A percentile compares a stretch with the other conserved stretches of the same genome.
Evolutionary conservation across 2,329 filamentous ascomycete species (phyloP).

Genomic region (Fusarium nisikadoi): DNA sequence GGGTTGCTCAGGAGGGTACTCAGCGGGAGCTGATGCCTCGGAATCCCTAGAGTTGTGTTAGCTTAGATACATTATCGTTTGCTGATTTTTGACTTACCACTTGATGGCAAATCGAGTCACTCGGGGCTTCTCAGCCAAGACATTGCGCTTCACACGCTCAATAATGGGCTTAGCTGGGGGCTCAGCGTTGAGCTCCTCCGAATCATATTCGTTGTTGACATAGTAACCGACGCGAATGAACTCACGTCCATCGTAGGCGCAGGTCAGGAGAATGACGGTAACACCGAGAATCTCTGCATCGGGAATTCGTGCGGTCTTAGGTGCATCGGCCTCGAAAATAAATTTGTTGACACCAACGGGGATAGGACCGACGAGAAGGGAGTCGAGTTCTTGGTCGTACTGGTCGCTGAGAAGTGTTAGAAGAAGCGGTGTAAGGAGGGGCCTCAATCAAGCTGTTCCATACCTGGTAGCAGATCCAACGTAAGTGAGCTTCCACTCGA

Average conservation of each 20-base stretch:
- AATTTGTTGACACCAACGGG: slow-evolving; percentile 99
- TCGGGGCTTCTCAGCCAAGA: slow-evolving; percentile 95
- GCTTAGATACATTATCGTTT: neutral
- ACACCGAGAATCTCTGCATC: slow-evolving; percentile 96
- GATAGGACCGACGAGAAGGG: slow-evolving; percentile 95
- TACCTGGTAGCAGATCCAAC: slow-evolving; percentile 98
- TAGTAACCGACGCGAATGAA: slow-evolving; percentile 99
- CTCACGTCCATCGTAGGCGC: slow-evolving; percentile 94
- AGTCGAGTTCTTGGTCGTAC: slow-evolving; percentile 98
- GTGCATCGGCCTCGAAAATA: slow-evolving; percentile 93
- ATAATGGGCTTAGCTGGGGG: slow-evolving; percentile 92
- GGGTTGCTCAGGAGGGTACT: slow-evolving; percentile 97
- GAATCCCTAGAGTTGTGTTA: slow-evolving; percentile 75
- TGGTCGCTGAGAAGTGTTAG: slow-evolving; percentile 73
- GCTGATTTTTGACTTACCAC: slow-evolving; percentile 72
- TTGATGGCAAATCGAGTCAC: slow-evolving; percentile 99
- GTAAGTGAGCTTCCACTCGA: slow-evolving; percentile 99
- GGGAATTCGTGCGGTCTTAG: slow-evolving; percentile 89
- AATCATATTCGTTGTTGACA: slow-evolving; percentile 98
- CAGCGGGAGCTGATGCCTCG: slow-evolving; percentile 94
- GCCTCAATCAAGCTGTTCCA: slow-evolving; percentile 52
- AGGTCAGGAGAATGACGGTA: slow-evolving; percentile 95
- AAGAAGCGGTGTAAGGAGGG: slow-evolving; percentile 31
- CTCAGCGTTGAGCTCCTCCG: slow-evolving; percentile 86
- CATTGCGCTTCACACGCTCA: slow-evolving; percentile 90